A percentile compares a stretch with the other conserved stretches of the same genome.
Conservation (phyloP, 345 rosid genomes). For the sweet orange (Citrus sinensis) region DNA sequence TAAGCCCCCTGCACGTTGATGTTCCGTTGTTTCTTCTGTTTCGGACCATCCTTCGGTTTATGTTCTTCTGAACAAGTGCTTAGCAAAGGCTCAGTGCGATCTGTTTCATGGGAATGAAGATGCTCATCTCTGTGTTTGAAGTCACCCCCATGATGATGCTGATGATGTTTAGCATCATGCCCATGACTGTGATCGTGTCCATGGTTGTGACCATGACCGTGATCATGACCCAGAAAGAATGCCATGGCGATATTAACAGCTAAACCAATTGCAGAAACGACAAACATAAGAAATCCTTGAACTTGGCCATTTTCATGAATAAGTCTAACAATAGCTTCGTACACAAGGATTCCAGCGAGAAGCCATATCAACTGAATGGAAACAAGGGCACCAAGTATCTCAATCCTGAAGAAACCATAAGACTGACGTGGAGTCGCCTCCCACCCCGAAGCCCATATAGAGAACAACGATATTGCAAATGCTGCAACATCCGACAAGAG, state of each 20-base stretch:
- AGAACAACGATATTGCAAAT: conserved; percentile 64
- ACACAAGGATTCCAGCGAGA: conserved; percentile 65
- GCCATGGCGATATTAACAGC: conserved; percentile 61
- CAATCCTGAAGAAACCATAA: conserved; percentile 64
- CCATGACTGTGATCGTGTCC: conserved; percentile 26
- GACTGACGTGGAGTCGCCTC: conserved; percentile 67
- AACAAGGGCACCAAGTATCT: conserved; percentile 59
- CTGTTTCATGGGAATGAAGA: conserved; percentile 28
- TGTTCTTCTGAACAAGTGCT: conserved; percentile 19
- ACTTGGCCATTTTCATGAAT: conserved; percentile 50
- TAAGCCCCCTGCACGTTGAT: conserved; percentile 68
- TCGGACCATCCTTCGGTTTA: conserved; percentile 1
- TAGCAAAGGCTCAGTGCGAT: conserved; percentile 31
- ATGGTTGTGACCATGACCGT: conserved; percentile 39
- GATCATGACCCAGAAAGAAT: conserved; percentile 53
- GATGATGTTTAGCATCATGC: conserved; percentile 17
- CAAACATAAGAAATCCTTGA: conserved; percentile 59
- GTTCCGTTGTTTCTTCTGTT: conserved; percentile 44
- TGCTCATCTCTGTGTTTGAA: conserved; percentile 20
- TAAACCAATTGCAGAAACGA: conserved; percentile 57
- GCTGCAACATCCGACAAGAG: conserved; percentile 67
- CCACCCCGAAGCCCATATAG: conserved; percentile 72
- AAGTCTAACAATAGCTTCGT: conserved; percentile 60
- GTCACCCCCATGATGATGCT: conserved; percentile 14
- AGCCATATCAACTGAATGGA: conserved; percentile 75